Evolutionary conservation across 129 eudicot genomes (phyloP), one percentile per base, ranked within the genome.

Genomic region (Artemisia annua): DNA sequence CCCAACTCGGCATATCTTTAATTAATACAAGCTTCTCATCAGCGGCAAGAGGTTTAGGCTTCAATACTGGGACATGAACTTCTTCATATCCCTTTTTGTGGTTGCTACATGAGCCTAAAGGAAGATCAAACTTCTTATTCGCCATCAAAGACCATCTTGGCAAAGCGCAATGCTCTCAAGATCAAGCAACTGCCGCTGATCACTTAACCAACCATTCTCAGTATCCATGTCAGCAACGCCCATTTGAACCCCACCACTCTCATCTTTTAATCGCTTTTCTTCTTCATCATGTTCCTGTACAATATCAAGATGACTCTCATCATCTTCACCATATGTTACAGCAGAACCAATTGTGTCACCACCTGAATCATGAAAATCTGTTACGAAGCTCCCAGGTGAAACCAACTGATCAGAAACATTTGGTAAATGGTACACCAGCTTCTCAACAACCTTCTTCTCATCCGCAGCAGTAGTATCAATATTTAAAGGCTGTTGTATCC

Each of bases 361-460:
- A 48, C 74, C 83, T 17, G 75, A 86, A 78, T 89, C 97, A 49
- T 86, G 89, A 65, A 81, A 93, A 74, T 87, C 98, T 15, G 97
- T 89, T 14, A 93, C 88, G 26, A 85, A 83, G 74, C 79, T 85
- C 67, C 95, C 97, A 59, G 78, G 70, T 0, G 86, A 54, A 15
- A 87, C 90, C 51, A 90, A 32, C 74, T 82, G 84, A 72, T 93
- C 92, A 75, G 87, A 90, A 52, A 84, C 76, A 53, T 20, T 69
- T 0, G 97, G 78, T 20, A 87, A 89, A 50, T 88, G 88, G 74
- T 87, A 84, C 84, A 93, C 72, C 70, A 93, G 52, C 82, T 90
- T 93, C 87, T 93, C 97, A 63, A 93, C 87, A 82, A 87, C 98
- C 83, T 87, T 90, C 74, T 93, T 89, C 83, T 93, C 98, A 79